A percentile compares a stretch with the other conserved stretches of the same genome.
phyloP scores from a whole-genome alignment of 768 basidiomycete species.

The Russula earlei region DNA sequence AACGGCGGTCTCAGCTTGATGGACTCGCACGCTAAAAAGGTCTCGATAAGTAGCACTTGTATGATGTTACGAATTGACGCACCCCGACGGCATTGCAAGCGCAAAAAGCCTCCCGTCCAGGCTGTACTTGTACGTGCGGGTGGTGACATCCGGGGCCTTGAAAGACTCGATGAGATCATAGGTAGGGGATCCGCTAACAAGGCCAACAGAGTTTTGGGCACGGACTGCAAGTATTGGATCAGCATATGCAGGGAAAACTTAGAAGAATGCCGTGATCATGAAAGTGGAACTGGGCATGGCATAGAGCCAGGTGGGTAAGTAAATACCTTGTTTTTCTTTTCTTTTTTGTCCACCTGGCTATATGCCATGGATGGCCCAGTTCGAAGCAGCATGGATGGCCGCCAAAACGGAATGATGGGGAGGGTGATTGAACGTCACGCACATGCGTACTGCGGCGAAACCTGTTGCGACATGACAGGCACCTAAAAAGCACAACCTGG shows the following conservation, averaged over 20 bases:
- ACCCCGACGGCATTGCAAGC: conserved; percentile 70
- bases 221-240: conserved; percentile 47
- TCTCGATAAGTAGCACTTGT: conserved; percentile 11
- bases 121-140: conserved; percentile 74
- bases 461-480: conserved; percentile 56
- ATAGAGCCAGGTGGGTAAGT: not conserved
- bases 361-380: too few species aligned
- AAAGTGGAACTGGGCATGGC: not conserved
- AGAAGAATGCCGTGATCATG: not conserved
- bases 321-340: too few species aligned
- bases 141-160: conserved; percentile 55
- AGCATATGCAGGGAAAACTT: conserved; percentile 17
- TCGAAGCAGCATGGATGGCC: too few species aligned
- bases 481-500: conserved; percentile 8
- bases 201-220: conserved; percentile 87
- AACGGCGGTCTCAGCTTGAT: conserved; percentile 62
- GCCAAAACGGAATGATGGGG: too few species aligned
- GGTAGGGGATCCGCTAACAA: conserved; percentile 73
- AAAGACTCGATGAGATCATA: conserved; percentile 61
- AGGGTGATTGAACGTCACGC: conserved; percentile 31
- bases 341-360: too few species aligned
- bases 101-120: conserved; percentile 82
- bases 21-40: conserved; percentile 58
- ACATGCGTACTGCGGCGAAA: conserved; percentile 83
- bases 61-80: conserved; percentile 27